Percentiles rank a stretch among this genome's conserved stretches.
Conservation (phyloP, 2,329 filamentous ascomycete genomes). For the Fusarium brevicatenulatum region DNA sequence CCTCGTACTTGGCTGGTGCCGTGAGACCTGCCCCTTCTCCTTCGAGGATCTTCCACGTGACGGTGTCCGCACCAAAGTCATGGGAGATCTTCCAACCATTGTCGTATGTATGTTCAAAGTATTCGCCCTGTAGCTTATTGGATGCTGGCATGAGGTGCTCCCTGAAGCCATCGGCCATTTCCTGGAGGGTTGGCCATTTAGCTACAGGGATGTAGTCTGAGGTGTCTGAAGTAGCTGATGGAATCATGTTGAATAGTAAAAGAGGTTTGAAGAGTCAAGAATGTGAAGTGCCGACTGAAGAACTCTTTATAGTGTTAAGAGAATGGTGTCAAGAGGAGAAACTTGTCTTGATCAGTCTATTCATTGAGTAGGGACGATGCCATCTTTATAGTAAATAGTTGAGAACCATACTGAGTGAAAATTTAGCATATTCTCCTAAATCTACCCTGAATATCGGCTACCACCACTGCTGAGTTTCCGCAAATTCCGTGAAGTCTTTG, state of each 20-base stretch:
- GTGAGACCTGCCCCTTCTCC: background rate
- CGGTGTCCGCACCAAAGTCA: background rate
- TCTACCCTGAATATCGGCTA: background rate
- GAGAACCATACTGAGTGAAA: background rate
- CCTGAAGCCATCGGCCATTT: slow-evolving; percentile 16
- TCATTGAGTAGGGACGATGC: background rate
- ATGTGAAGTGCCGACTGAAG: rapidly evolving
- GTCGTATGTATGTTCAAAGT: slow-evolving; percentile 11
- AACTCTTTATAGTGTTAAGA: rapidly evolving
- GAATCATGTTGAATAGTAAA: background rate
- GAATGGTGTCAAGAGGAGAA: rapidly evolving
- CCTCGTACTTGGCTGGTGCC: slow-evolving; percentile 6
- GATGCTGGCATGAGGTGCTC: slow-evolving; percentile 18
- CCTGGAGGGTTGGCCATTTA: slow-evolving; percentile 22
- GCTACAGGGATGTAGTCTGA: slow-evolving; percentile 2
- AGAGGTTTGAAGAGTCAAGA: rapidly evolving
- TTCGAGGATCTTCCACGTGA: slow-evolving; percentile 13
- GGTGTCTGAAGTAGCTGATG: background rate
- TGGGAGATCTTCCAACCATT: slow-evolving; percentile 19
- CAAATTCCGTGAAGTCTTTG: background rate
- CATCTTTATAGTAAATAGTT: background rate
- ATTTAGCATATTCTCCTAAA: rapidly evolving
- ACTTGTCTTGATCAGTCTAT: rapidly evolving
- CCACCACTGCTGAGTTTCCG: background rate
- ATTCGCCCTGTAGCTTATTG: background rate